Percentiles rank a stretch among this genome's conserved stretches.
These are phyloP conservation scores for Thuja plicata DNA, from an alignment of 83 land plant species.

Conservation along the genomic window DNA sequence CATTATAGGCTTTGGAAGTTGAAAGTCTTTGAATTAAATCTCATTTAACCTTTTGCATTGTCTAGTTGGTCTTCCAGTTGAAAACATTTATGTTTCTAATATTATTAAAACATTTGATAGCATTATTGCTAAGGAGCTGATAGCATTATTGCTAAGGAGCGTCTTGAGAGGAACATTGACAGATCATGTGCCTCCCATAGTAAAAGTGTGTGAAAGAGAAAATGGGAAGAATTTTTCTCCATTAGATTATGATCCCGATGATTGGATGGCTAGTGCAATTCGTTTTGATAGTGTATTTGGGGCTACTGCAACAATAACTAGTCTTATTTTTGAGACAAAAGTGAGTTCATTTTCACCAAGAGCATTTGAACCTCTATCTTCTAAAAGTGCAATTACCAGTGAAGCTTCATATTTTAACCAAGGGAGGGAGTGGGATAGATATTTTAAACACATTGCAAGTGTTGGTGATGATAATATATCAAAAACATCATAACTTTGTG, in stretches of 20 bases:
- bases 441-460: conserved; percentile 19
- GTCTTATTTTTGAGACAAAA: conserved; percentile 60
- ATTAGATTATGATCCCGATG: conserved; percentile 25
- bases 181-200: conserved; percentile 44
- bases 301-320: conserved; percentile 69
- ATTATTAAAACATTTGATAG: conserved; percentile 32
- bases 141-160: conserved; percentile 81
- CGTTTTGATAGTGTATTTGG: conserved; percentile 74
- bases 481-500: conserved; percentile 34
- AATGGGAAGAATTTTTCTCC: conserved; percentile 39
- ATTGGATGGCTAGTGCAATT: conserved; percentile 87
- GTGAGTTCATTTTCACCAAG: conserved; percentile 41
- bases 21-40: not conserved
- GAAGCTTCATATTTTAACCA: conserved; percentile 51
- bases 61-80: not conserved
- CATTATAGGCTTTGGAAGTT: not conserved
- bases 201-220: conserved; percentile 30
- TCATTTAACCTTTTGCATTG: conserved; percentile 1
- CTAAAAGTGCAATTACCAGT: conserved; percentile 43
- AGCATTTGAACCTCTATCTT: conserved; percentile 44
- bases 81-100: conserved; percentile 1
- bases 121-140: conserved; percentile 96
- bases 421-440: conserved; percentile 35
- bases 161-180: conserved; percentile 56
- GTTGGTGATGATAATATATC: conserved; percentile 39